phyloP scores from a whole-genome alignment of 768 basidiomycete species.

The Suillus americanus region DNA sequence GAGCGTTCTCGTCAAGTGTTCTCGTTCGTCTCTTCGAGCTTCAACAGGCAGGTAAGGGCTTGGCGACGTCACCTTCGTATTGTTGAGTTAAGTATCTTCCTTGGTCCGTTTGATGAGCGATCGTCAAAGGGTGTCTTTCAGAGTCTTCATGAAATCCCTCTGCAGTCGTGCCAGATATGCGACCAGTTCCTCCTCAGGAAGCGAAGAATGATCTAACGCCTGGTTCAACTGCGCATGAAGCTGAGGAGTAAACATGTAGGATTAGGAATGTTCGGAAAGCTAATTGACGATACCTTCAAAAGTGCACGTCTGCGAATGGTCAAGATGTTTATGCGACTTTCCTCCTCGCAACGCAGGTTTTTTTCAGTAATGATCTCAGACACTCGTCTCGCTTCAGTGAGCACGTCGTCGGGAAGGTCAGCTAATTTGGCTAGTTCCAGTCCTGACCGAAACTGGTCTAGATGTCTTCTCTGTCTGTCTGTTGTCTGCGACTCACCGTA shows the following conservation, averaged over 20 bases:
- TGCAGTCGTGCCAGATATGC: conserved; percentile 70
- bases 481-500: conserved; percentile 53
- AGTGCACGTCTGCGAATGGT: conserved; percentile 66
- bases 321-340: conserved; percentile 60
- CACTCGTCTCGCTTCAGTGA: conserved; percentile 61
- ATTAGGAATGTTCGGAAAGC: neutral
- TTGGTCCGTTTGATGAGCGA: neutral
- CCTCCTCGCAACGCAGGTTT: conserved; percentile 55
- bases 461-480: neutral
- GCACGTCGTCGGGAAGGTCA: conserved; percentile 74
- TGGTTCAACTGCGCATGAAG: conserved; percentile 75
- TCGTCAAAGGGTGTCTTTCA: conserved; percentile 36
- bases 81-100: neutral
- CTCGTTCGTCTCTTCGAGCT: neutral
- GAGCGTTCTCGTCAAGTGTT: neutral
- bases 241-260: conserved; percentile 34
- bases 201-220: conserved; percentile 66
- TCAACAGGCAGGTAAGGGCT: neutral
- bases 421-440: conserved; percentile 87
- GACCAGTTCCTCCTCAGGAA: conserved; percentile 70
- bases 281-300: conserved; percentile 50
- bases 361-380: conserved; percentile 58
- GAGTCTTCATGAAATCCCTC: conserved; percentile 61
- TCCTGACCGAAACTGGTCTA: conserved; percentile 46
- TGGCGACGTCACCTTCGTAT: neutral